phyloP scores from a whole-genome alignment of 148 eudicot species.

The Chenopodium quinoa region DNA sequence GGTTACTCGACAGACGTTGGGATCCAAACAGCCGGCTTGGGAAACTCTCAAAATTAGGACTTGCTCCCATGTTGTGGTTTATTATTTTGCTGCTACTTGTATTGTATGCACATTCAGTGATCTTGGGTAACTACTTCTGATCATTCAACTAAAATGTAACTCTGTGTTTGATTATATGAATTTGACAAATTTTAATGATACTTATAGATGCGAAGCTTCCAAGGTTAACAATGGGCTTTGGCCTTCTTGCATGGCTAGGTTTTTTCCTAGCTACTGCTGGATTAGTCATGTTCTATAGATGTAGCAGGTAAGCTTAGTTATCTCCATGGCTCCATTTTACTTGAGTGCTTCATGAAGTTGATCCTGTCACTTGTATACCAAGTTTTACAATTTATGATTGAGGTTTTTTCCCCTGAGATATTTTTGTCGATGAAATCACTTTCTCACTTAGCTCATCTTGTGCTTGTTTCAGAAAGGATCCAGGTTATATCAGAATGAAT shows the following conservation, averaged over 20 bases:
- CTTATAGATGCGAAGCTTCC: conserved; percentile 70
- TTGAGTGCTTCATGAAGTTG: conserved; percentile 4
- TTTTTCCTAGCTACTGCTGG: conserved; percentile 73
- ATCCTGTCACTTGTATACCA: not conserved
- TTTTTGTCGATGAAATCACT: not conserved
- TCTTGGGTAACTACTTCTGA: conserved; percentile 54
- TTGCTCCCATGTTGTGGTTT: conserved; percentile 84
- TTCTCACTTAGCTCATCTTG: not conserved
- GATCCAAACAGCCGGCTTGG: conserved; percentile 75
- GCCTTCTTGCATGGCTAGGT: conserved; percentile 87
- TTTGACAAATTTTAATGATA: conserved; percentile 4
- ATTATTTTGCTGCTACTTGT: conserved; percentile 65
- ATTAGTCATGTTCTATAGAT: conserved; percentile 68
- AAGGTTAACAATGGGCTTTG: conserved; percentile 70
- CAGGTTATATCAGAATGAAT: conserved; percentile 85
- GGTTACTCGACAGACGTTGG: conserved; percentile 73
- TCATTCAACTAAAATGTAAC: not conserved
- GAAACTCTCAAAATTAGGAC: conserved; percentile 77
- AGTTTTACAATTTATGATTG: not conserved
- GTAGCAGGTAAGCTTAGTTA: conserved; percentile 69
- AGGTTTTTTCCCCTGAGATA: not conserved
- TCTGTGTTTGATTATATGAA: not conserved
- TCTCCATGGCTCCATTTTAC: not conserved
- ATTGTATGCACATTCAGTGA: conserved; percentile 69
- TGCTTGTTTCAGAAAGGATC: conserved; percentile 78